Base-by-base conservation (phyloP, 345 rosid genomes). In the Eucalyptus paniculata region DNA sequence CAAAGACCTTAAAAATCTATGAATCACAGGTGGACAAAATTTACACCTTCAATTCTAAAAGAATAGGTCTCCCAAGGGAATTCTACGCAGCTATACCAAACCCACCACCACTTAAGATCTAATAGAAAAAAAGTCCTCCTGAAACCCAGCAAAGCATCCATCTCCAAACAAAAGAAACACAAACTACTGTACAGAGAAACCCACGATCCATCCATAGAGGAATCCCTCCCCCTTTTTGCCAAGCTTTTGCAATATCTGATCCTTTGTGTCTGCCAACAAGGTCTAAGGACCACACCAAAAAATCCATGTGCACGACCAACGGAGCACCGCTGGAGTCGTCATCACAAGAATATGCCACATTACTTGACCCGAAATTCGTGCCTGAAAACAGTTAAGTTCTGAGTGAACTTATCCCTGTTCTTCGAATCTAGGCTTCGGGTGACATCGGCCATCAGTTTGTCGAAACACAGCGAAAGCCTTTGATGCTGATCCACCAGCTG, bases 401-500 rank as follows among this genome's bases (percentile, higher is more conserved):
- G 99, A 86, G 99, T 97, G 93, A 97, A 98, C 92, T 95, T 96
- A 92, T 98, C 99, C 92, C 97, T 94, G 95, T 98, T 98, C 95
- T 95, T 98, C 49, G 98, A 94, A 91, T 98, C 99, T 89, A 97
- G 89, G 86, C 98, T 93, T 89, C 99, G 95, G 21, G 93, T 95
- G 53, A 98, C 97, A 93, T 98, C 98, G 19, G 94, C 90, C 99
- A 98, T 97, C 91, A 98, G 96, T 90, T 92, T 95, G 94, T 98
- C 99, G 50, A 98, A 98, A 92, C 99, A 98, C 60, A 91, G 87
- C 6, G 95, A 94, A 30, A 97, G 96, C 67, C 99, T 95, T 91
- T 94, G 97, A 91, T 95, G 99, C 87, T 96, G 99, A 92, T 98
- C 99, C 91, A 92, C 92, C 1, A 97, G 95, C 99, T 98, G 99